Conservation (phyloP, 306 rosid genomes). For the Dryas alaskensis region DNA sequence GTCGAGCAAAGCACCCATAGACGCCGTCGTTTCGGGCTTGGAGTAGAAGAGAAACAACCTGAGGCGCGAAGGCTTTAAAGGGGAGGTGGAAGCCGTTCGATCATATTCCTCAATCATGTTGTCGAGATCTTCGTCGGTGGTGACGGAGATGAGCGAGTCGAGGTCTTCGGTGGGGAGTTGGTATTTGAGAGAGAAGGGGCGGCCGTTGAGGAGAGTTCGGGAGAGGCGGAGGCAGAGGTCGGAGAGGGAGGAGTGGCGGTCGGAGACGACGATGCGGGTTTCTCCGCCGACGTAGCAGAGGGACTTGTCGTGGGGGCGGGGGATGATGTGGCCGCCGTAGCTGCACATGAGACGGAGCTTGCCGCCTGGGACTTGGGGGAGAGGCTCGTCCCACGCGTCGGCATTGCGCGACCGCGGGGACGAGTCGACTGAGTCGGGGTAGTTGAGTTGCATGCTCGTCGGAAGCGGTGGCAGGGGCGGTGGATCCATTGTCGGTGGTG, state of each 20-base stretch:
- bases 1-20: slow-evolving; percentile 79
- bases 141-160: slow-evolving; percentile 67
- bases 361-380: slow-evolving; percentile 56
- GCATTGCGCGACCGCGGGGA: slow-evolving; percentile 59
- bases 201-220: slow-evolving; percentile 60
- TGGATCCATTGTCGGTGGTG: slow-evolving; percentile 23
- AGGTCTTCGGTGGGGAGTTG: slow-evolving; percentile 85
- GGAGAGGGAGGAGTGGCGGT: slow-evolving; percentile 55
- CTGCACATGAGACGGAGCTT: slow-evolving; percentile 96
- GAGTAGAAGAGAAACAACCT: slow-evolving; percentile 68
- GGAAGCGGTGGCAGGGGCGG: slow-evolving; percentile 18
- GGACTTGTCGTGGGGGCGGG: slow-evolving; percentile 88
- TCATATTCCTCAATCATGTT: slow-evolving; percentile 93
- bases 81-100: slow-evolving; percentile 40
- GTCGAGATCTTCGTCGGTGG: slow-evolving; percentile 84
- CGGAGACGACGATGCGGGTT: slow-evolving; percentile 76
- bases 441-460: slow-evolving; percentile 28
- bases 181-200: slow-evolving; percentile 77
- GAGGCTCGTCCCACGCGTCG: slow-evolving; percentile 50
- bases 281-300: slow-evolving; percentile 94
- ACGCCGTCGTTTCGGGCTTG: slow-evolving; percentile 69
- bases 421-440: slow-evolving; percentile 55
- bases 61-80: slow-evolving; percentile 53
- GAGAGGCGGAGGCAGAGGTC: slow-evolving; percentile 72
- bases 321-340: slow-evolving; percentile 95